Base-by-base conservation (phyloP, 208 protist genomes). In the Phytomonas serpens region DNA sequence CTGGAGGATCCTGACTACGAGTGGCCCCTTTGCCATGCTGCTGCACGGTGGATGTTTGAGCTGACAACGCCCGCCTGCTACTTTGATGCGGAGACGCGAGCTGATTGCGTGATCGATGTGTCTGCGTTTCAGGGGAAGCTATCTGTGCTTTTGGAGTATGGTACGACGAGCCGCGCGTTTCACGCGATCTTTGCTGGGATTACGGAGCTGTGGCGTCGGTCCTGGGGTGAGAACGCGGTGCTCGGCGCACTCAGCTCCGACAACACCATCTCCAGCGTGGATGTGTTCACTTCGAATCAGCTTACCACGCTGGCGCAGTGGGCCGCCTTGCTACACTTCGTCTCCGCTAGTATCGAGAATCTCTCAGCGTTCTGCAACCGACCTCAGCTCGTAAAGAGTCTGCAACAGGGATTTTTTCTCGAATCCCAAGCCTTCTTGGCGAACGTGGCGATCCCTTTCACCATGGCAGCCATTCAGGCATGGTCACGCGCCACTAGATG, bases 21-120 rank as follows among this genome's bases (percentile, higher is more conserved):
- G 74, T 92, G 87, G 86, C 80, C 83, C 64, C 80, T 94, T 72
- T 37, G 90, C 34, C 78, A 84, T 30, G 91, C 91, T 9, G 83
- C 77, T n/a, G 67, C 93, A 71, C 88, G 87, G 40, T 89, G 87
- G 14, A 74, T 93, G 64, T 93, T 93, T 72, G 88, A 94, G 69
- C 72, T 96, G 7, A 93, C 87, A 13, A 85, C 87, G 34, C 88
- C 91, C 3, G 76, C 72, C 32, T 93, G 75, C 66, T 96, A 96
- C 80, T 96, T 89, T 77, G 69, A 64, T 47, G 77, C 84, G 7
- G 80, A 82, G 2, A 69, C 76, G 19, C 72, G 66, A 40, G 31
- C 31, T 3, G 68, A 19, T 31, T 57, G 64, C 23, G 36, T 33
- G 31, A 82, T 69, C 38, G 86, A 85, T 65, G 80, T 95, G 61